These are phyloP conservation scores for Phytophthora ohioensis DNA, from an alignment of 352 stramenopile genomes.

Conservation along the genomic window DNA sequence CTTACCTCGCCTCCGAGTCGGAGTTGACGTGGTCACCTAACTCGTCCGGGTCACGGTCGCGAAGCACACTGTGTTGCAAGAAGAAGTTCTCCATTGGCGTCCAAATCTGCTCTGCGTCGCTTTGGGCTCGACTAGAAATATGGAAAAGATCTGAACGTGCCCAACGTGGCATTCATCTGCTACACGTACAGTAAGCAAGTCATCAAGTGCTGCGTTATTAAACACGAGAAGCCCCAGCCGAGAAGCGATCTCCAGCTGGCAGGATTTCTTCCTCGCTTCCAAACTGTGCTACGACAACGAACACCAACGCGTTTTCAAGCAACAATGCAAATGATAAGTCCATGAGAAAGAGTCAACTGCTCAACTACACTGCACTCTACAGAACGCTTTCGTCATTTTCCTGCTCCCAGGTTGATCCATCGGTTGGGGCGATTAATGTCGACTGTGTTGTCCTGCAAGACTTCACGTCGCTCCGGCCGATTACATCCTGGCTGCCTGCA, in stretches of 20 bases:
- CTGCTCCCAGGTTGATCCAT: constrained; percentile 11
- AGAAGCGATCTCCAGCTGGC: constrained; percentile 7
- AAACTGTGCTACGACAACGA: constrained; percentile 3
- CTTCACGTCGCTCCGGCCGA: constrained; percentile 8
- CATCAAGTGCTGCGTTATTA: neutral
- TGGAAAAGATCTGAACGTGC: constrained; percentile 19
- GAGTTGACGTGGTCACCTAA: constrained; percentile 60
- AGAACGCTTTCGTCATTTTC: constrained; percentile 42
- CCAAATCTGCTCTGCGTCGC: constrained; percentile 12
- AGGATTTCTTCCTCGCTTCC: neutral
- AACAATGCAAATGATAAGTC: constrained; percentile 37
- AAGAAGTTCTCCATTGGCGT: constrained; percentile 87
- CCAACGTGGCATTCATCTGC: constrained; percentile 7
- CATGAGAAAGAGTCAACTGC: constrained; percentile 38
- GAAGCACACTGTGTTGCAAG: constrained; percentile 74
- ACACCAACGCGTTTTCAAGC: constrained; percentile 16
- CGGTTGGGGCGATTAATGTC: constrained; percentile 17
- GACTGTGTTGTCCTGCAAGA: constrained; percentile 16
- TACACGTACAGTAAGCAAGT: constrained; percentile 3
- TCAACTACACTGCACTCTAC: constrained; percentile 43
- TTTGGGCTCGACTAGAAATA: constrained; percentile 30
- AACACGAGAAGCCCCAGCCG: neutral
- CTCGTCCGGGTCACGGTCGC: constrained; percentile 80
- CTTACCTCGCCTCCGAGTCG: constrained; percentile 79
- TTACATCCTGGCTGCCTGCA: constrained; percentile 17